Evolutionary conservation across 1,284 basidiomycete genomes (phyloP), one percentile per base, ranked within the genome.

Genomic region (Ganoderma multipileum): DNA sequence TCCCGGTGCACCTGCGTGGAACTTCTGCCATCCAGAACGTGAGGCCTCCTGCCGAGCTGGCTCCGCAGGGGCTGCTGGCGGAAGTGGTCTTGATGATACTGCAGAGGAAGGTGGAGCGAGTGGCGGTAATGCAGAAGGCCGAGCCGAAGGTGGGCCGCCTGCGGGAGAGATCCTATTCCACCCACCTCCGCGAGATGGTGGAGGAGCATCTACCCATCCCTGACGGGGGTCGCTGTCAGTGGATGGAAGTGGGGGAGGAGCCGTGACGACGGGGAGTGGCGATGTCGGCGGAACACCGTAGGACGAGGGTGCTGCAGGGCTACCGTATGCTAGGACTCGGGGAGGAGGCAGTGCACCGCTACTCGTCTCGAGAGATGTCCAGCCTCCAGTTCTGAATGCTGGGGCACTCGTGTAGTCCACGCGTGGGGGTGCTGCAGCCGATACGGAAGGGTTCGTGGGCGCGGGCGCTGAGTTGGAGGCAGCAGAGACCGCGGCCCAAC

Each of bases 331-430:
- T 23, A 36, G 28, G 52, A 55, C 52, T 30, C 28, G 39, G 23
- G 58, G 39, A 28, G 77, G 73, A 28, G 77, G 73, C 41, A 76
- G 69, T 23, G 62, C 63, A 5, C 73, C 68, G 57, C 73, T 75
- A 52, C 78, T 77, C 1, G 83, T 83, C 67, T 89, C 88, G n/a
- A 90, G 79, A 44, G 86, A 86, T 14, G 89, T 85, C 86, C 87
- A 90, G 14, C 89, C 89, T 60, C 83, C 89, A 16, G 83, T 80
- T 47, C 86, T 82, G 77, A 89, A 91, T 20, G 82, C 74, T 23
- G 88, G 85, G 44, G 82, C 76, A 38, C 73, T 54, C 67, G 69
- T 72, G 59, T 68, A 71, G 47, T 71, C 57, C 28, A 61, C 68
- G n/a, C 67, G 68, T 41, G 64, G 12, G n/a, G 52, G 23, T 33